phyloP scores from a whole-genome alignment of 2,329 filamentous ascomycete genomes.

The Fusarium ramigenum region DNA sequence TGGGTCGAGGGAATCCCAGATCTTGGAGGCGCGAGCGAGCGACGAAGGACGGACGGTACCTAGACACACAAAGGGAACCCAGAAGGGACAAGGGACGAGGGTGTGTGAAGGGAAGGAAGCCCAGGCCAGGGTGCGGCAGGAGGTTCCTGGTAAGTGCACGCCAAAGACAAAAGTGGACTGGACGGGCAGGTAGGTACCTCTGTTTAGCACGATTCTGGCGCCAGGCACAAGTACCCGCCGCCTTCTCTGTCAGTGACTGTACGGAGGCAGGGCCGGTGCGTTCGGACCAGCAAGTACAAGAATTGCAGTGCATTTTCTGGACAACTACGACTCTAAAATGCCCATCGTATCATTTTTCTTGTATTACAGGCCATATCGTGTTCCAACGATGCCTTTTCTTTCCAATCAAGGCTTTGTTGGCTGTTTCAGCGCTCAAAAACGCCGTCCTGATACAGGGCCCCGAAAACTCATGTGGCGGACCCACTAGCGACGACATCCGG shows the following conservation, averaged over 20 bases:
- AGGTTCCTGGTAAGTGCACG: constrained; percentile 37
- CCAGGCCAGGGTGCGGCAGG: constrained; percentile 23
- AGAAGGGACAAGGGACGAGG: constrained; percentile 33
- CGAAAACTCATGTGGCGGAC: constrained; percentile 42
- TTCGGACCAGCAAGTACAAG: constrained; percentile 39
- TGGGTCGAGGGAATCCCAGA: constrained; percentile 44
- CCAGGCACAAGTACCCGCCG: constrained; percentile 35
- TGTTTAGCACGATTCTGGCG: constrained; percentile 30
- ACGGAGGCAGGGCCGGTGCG: constrained; percentile 39
- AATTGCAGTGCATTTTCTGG: background rate
- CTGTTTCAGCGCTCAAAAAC: constrained; percentile 27
- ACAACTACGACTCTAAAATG: background rate
- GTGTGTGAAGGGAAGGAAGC: constrained; percentile 30
- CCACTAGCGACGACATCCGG: constrained; percentile 49
- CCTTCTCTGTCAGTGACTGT: constrained; percentile 15
- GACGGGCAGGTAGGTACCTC: constrained; percentile 27
- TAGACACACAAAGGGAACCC: constrained; percentile 31
- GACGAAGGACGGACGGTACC: constrained; percentile 24
- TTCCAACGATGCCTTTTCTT: background rate
- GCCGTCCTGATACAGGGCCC: constrained; percentile 37
- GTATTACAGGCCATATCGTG: background rate
- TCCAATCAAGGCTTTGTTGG: constrained; percentile 10
- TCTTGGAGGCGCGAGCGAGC: constrained; percentile 41
- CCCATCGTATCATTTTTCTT: too few relatives aligned
- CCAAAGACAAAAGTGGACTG: constrained; percentile 7